phyloP scores from a whole-genome alignment of 1,139 yeast genomes.

The Pneumocystis canis region DNA sequence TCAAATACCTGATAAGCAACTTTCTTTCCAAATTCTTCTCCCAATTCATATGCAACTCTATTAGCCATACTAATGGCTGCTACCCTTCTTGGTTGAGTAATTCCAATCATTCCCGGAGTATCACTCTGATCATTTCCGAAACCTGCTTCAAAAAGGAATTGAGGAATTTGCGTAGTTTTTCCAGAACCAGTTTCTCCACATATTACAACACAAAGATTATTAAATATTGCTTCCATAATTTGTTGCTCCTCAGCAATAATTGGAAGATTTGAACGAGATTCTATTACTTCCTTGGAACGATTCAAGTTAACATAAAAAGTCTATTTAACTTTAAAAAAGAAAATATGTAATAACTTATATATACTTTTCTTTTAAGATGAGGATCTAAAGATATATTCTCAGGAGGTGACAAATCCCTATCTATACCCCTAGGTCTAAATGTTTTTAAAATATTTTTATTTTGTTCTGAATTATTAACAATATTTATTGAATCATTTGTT shows the following conservation, averaged over 20 bases:
- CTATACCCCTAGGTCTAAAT: conserved; percentile 21
- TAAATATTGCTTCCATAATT: conserved; percentile 90
- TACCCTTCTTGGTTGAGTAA: conserved; percentile 95
- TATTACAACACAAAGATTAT: conserved; percentile 76
- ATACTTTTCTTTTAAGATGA: not conserved
- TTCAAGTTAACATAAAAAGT: conserved; percentile 56
- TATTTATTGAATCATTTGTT: conserved; percentile 1
- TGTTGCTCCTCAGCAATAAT: conserved; percentile 83
- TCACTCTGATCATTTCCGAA: conserved; percentile 53
- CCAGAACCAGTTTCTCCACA: conserved; percentile 99
- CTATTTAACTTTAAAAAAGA: conserved; percentile 41
- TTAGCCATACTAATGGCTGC: conserved; percentile 97
- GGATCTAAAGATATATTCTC: conserved; percentile 38
- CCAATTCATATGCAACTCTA: conserved; percentile 73
- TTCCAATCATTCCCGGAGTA: conserved; percentile 83
- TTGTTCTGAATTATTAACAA: conserved; percentile 6
- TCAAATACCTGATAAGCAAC: conserved; percentile 57
- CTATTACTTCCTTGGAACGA: conserved; percentile 51
- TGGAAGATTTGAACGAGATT: conserved; percentile 57
- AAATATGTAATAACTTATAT: conserved; percentile 28
- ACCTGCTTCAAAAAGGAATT: conserved; percentile 78
- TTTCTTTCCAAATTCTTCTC: conserved; percentile 53
- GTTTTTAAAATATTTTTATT: not conserved
- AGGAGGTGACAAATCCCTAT: conserved; percentile 35
- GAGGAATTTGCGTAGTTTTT: conserved; percentile 95